phyloP scores from a whole-genome alignment of 192 early-diverging fungal genomes.

The Backusella parvicylindrica region DNA sequence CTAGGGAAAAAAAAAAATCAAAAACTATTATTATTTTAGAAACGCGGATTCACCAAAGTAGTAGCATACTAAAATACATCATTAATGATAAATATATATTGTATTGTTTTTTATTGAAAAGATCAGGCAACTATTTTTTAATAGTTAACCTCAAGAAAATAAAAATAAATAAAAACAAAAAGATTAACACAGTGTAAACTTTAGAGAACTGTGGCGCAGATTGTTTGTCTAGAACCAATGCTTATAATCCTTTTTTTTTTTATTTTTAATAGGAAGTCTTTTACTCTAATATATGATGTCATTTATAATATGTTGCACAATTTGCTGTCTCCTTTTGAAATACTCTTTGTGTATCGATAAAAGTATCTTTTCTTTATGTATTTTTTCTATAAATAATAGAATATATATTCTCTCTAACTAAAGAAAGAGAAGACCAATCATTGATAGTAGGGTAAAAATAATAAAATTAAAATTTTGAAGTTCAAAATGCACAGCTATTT shows the following conservation, averaged over 20 bases:
- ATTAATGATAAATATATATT: background rate
- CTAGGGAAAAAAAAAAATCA: background rate
- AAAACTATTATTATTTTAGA: background rate
- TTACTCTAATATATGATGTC: background rate
- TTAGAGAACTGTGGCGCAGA: background rate
- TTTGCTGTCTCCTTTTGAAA: background rate
- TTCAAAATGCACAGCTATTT: background rate
- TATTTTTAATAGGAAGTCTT: background rate
- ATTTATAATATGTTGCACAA: background rate
- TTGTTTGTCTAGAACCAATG: background rate
- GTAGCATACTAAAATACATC: background rate
- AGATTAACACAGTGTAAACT: background rate
- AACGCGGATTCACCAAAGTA: background rate
- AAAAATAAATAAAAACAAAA: background rate
- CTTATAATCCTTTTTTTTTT: background rate
- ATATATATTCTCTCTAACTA: background rate
- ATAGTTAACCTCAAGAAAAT: background rate
- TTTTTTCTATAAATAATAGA: background rate
- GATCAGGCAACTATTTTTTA: background rate
- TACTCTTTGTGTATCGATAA: background rate
- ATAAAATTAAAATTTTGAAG: background rate
- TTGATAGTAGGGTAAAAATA: background rate
- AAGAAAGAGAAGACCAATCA: background rate
- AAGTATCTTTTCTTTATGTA: background rate
- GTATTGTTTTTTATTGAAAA: background rate